Conservation (phyloP, 176 grass and related monocot species). For the Paspalum vaginatum region DNA sequence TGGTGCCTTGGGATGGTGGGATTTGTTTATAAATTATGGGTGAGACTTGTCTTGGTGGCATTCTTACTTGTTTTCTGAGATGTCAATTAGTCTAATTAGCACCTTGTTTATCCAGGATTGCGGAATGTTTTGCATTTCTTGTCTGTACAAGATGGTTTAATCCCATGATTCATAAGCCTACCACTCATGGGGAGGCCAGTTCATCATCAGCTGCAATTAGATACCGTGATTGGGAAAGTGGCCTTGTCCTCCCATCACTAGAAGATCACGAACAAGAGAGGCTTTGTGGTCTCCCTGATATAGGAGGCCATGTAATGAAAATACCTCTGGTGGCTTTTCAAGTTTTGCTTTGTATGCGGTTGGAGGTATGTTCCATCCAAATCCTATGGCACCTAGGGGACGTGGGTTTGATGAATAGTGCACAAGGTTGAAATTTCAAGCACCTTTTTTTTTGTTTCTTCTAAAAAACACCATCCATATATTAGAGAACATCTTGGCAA, state of each 20-base stretch:
- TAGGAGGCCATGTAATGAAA: slow-evolving; percentile 96
- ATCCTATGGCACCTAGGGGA: too few species aligned
- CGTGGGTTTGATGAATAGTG: neutral
- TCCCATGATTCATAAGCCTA: slow-evolving; percentile 86
- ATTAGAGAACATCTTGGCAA: neutral
- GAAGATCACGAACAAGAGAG: slow-evolving; percentile 79
- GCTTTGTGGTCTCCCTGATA: slow-evolving; percentile 82
- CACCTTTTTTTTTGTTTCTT: neutral
- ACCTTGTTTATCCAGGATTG: slow-evolving; percentile 68
- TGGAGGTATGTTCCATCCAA: slow-evolving; percentile 65
- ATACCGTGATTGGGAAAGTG: slow-evolving; percentile 89
- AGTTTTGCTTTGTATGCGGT: slow-evolving; percentile 88
- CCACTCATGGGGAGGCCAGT: slow-evolving; percentile 69
- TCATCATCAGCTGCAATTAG: slow-evolving; percentile 77
- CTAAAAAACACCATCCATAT: neutral
- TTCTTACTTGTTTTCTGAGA: slow-evolving; percentile 31
- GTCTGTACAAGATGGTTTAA: slow-evolving; percentile 98
- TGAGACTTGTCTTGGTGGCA: slow-evolving; percentile 41
- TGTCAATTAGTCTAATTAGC: slow-evolving; percentile 38
- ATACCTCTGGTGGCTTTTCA: slow-evolving; percentile 90
- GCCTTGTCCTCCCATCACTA: slow-evolving; percentile 70
- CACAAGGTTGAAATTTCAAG: neutral
- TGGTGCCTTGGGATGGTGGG: slow-evolving; percentile 89
- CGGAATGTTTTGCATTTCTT: slow-evolving; percentile 94
- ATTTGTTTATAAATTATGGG: slow-evolving; percentile 97